Evolutionary conservation across 2,329 filamentous ascomycete genomes (phyloP).

Genomic region (Penicillium fuscoglaucum): DNA sequence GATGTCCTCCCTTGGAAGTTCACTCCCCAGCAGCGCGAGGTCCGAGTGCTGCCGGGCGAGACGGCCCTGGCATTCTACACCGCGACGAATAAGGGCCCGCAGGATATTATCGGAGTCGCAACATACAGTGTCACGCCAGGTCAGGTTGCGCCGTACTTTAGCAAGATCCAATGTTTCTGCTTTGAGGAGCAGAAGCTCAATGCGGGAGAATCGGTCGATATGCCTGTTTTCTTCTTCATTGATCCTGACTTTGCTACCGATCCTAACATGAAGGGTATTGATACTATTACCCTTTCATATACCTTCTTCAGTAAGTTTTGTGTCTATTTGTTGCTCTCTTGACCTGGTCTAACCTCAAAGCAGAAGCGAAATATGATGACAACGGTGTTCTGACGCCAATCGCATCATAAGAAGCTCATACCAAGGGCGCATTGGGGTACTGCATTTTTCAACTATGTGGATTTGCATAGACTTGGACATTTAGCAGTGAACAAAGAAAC

Average conservation of each 20-base stretch:
- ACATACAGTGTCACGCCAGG: conserved; percentile 96
- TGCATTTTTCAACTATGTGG: background rate
- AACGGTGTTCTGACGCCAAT: conserved; percentile 68
- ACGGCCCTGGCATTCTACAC: conserved; percentile 97
- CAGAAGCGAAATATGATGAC: conserved; percentile 82
- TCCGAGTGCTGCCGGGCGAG: conserved; percentile 90
- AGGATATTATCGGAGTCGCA: conserved; percentile 96
- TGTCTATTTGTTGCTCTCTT: background rate
- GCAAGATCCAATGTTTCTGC: conserved; percentile 99
- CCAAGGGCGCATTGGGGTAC: background rate
- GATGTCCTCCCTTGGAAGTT: conserved; percentile 98
- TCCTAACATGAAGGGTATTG: conserved; percentile 86
- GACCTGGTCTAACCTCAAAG: conserved; percentile 28
- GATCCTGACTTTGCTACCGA: conserved; percentile 94
- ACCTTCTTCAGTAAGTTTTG: conserved; percentile 87
- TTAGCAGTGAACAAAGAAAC: background rate
- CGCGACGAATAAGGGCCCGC: conserved; percentile 83
- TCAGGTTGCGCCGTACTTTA: conserved; percentile 96
- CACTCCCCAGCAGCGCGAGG: conserved; percentile 92
- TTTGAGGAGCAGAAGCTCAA: conserved; percentile 96
- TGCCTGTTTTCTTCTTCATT: conserved; percentile 99
- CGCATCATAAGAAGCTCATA: conserved; percentile 32
- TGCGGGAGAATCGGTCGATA: conserved; percentile 95
- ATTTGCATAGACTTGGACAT: background rate
- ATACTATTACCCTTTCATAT: conserved; percentile 94